Evolutionary conservation across 2,329 filamentous ascomycete genomes (phyloP).

Genomic region (Cryphonectria parasitica): DNA sequence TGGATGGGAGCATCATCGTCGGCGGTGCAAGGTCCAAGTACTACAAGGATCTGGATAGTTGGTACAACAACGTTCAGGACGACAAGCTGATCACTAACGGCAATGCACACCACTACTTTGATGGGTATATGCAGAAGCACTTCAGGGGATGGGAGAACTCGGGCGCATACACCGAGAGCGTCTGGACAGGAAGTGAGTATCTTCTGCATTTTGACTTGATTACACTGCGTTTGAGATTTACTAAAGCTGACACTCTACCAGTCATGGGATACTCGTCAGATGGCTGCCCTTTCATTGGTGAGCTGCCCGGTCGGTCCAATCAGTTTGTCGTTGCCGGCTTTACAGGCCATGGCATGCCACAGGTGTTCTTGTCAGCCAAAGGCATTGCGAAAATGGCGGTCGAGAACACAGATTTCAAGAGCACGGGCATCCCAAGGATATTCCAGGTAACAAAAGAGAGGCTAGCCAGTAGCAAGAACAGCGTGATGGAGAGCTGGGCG

Average conservation of each 20-base stretch:
- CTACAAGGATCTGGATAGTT: conserved; percentile 38
- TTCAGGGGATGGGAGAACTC: conserved; percentile 52
- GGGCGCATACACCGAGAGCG: conserved; percentile 39
- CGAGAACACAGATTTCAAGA: conserved; percentile 37
- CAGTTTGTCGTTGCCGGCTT: conserved; percentile 54
- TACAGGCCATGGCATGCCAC: conserved; percentile 55
- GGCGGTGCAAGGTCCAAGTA: conserved; percentile 46
- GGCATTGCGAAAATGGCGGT: conserved; percentile 47
- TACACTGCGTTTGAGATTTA: too few species aligned
- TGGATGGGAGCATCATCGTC: conserved; percentile 48
- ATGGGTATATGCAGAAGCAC: conserved; percentile 49
- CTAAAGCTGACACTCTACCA: conserved; percentile 27
- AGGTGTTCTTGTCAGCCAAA: conserved; percentile 46
- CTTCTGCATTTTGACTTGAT: not conserved
- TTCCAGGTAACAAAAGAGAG: conserved; percentile 41
- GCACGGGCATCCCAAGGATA: conserved; percentile 43
- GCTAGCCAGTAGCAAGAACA: conserved; percentile 31
- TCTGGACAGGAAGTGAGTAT: conserved; percentile 49
- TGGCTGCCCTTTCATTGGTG: conserved; percentile 48
- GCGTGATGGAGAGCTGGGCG: conserved; percentile 24
- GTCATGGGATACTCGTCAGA: conserved; percentile 50
- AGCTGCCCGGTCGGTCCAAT: conserved; percentile 43
- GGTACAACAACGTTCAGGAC: conserved; percentile 51
- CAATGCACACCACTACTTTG: conserved; percentile 45
- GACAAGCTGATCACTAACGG: conserved; percentile 41